A percentile compares a stretch with the other conserved stretches of the same genome.
These are phyloP conservation scores for Reticulascus tulasneorum DNA, from an alignment of 2,329 filamentous ascomycete species.

Conservation along the genomic window DNA sequence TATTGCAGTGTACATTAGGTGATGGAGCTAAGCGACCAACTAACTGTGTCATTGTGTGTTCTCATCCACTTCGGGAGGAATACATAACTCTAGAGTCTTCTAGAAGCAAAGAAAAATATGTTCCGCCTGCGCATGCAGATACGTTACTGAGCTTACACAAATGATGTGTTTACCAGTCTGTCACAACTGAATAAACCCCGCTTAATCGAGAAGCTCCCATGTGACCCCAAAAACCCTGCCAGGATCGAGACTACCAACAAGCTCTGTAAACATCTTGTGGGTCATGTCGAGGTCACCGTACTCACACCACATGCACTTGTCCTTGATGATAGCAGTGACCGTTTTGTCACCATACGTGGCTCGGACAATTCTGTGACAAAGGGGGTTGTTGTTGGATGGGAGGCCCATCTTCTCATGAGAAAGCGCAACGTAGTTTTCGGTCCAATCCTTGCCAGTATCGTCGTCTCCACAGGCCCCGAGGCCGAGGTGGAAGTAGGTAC, in stretches of 20 bases:
- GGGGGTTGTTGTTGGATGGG: slow-evolving; percentile 10
- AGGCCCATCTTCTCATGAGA: slow-evolving; percentile 12
- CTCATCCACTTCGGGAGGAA: too few species aligned
- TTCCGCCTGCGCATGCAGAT: too few species aligned
- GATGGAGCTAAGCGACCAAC: too few species aligned
- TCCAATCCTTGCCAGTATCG: slow-evolving; percentile 2
- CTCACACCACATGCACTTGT: slow-evolving; percentile 12
- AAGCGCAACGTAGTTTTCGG: slow-evolving; percentile 4
- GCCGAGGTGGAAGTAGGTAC: slow-evolving; percentile 9
- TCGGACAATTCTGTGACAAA: slow-evolving; percentile 3
- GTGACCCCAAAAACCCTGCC: slow-evolving; percentile 3
- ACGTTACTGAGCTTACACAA: too few species aligned
- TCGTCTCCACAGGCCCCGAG: slow-evolving; percentile 8
- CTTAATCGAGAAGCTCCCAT: slow-evolving; percentile 1
- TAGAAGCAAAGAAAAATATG: too few species aligned
- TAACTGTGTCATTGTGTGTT: too few species aligned
- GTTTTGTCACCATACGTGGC: slow-evolving; percentile 2
- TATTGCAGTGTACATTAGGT: too few species aligned
- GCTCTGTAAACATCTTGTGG: slow-evolving; percentile 3
- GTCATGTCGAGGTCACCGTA: slow-evolving; percentile 7
- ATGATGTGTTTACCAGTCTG: too few species aligned
- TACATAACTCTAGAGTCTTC: too few species aligned
- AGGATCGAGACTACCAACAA: slow-evolving; percentile 3
- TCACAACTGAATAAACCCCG: too few species aligned
- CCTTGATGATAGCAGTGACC: slow-evolving; percentile 2